Conservation (phyloP, 768 basidiomycete genomes). For the Rhodotorula diobovata region DNA sequence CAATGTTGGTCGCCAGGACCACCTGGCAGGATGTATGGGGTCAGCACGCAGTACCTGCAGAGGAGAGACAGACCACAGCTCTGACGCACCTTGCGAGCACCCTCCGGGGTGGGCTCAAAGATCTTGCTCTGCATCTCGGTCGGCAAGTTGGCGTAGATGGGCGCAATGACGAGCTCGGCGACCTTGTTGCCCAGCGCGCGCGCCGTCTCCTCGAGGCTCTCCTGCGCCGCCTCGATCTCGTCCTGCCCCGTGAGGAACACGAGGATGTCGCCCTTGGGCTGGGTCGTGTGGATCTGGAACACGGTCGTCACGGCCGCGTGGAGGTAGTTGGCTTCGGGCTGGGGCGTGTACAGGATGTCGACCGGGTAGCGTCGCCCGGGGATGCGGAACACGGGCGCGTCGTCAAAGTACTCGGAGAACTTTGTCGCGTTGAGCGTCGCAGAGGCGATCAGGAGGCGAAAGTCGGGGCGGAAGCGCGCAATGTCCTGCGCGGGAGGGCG, state of each 20-base stretch:
- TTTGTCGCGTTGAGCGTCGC: slow-evolving; percentile 98
- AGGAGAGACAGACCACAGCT: neutral
- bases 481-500: slow-evolving; percentile 66
- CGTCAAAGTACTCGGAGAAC: slow-evolving; percentile 95
- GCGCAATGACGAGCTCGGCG: slow-evolving; percentile 86
- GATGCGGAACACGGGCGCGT: slow-evolving; percentile 87
- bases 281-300: slow-evolving; percentile 98
- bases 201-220: slow-evolving; percentile 91
- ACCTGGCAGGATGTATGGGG: slow-evolving; percentile 50
- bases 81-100: slow-evolving; percentile 67
- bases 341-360: slow-evolving; percentile 97
- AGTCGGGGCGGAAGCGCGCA: slow-evolving; percentile 88
- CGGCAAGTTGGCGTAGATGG: slow-evolving; percentile 98
- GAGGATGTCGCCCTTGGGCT: slow-evolving; percentile 93
- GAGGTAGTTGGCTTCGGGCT: slow-evolving; percentile 97
- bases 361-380: slow-evolving; percentile 96
- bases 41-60: neutral
- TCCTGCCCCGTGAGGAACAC: slow-evolving; percentile 99
- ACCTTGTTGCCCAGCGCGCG: slow-evolving; percentile 94
- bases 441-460: slow-evolving; percentile 86
- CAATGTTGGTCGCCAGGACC: slow-evolving; percentile 96
- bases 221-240: slow-evolving; percentile 95
- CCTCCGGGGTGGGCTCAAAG: slow-evolving; percentile 95
- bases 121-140: slow-evolving; percentile 99
- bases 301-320: slow-evolving; percentile 98